These are phyloP conservation scores for Planoprotostelium fungivorum DNA, from an alignment of 78 protist genomes.

Conservation along the genomic window DNA sequence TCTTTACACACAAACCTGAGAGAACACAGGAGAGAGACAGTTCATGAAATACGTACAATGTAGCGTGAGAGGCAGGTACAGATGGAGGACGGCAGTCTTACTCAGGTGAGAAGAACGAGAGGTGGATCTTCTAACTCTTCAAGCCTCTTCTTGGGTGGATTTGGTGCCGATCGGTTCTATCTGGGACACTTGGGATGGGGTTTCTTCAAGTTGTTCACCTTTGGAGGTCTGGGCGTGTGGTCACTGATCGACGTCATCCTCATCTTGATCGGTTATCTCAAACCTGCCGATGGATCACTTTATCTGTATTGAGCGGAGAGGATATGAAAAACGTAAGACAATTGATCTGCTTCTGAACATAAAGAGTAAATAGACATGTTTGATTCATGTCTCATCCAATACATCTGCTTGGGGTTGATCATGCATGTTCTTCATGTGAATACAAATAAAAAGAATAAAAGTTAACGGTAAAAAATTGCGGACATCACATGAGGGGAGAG, in stretches of 20 bases:
- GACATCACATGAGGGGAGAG: no score
- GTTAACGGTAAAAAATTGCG: no score
- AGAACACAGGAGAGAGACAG: background rate
- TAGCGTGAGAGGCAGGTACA: background rate
- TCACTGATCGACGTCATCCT: conserved; percentile 15
- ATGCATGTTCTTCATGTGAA: no score
- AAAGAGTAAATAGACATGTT: no score
- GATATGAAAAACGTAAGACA: no score
- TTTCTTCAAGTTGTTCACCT: conserved; percentile 23
- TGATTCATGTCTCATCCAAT: no score
- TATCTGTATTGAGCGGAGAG: no score
- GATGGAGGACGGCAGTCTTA: background rate
- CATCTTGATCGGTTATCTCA: conserved; percentile 9
- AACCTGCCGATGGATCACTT: conserved; percentile 2
- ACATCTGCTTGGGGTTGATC: no score
- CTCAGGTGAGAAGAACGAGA: background rate
- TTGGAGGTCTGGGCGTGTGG: conserved; percentile 47
- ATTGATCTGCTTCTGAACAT: no score
- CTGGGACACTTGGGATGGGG: conserved; percentile 26
- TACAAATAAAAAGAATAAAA: no score
- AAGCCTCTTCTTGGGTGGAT: conserved; percentile 23
- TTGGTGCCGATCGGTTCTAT: conserved; percentile 41
- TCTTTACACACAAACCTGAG: no score
- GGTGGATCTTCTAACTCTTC: background rate
- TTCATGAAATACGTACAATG: background rate